Evolutionary conservation across 1,284 basidiomycete species (phyloP).

Genomic region (Acaromyces ingoldii): DNA sequence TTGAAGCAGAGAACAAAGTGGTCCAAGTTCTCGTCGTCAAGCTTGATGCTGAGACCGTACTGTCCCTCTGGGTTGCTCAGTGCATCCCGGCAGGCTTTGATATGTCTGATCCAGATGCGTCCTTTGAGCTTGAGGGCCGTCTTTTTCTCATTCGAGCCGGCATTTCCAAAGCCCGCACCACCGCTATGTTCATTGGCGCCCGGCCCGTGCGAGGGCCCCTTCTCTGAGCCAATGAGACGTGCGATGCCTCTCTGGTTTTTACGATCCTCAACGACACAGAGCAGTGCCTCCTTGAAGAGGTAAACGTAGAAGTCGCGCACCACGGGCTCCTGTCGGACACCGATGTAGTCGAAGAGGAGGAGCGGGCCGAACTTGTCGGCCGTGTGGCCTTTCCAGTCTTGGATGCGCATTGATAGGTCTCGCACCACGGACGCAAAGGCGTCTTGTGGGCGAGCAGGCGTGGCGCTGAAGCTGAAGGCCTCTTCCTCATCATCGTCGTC

Average conservation of each 20-base stretch:
- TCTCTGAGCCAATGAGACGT: slow-evolving; percentile 57
- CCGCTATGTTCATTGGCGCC: neutral
- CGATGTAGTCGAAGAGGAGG: slow-evolving; percentile 83
- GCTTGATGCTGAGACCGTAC: slow-evolving; percentile 83
- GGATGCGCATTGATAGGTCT: slow-evolving; percentile 78
- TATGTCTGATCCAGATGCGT: slow-evolving; percentile 87
- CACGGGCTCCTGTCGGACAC: slow-evolving; percentile 77
- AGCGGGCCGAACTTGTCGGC: slow-evolving; percentile 74
- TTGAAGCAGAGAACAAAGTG: slow-evolving; percentile 91
- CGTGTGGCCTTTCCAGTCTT: slow-evolving; percentile 90
- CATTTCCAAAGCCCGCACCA: neutral
- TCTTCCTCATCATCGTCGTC: slow-evolving; percentile 10
- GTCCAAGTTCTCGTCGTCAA: slow-evolving; percentile 87
- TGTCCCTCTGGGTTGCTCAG: slow-evolving; percentile 63
- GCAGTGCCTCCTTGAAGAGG: slow-evolving; percentile 90
- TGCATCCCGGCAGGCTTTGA: slow-evolving; percentile 75
- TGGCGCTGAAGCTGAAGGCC: slow-evolving; percentile 29
- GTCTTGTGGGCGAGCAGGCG: slow-evolving; percentile 48
- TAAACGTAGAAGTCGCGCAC: slow-evolving; percentile 90
- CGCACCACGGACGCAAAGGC: slow-evolving; percentile 71
- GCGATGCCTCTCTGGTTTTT: slow-evolving; percentile 68
- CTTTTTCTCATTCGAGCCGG: slow-evolving; percentile 50
- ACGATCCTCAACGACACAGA: slow-evolving; percentile 91
- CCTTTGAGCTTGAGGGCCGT: slow-evolving; percentile 85
- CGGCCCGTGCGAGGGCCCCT: neutral